Conservation (phyloP, 768 basidiomycete genomes). For the Podaxis sp. region DNA sequence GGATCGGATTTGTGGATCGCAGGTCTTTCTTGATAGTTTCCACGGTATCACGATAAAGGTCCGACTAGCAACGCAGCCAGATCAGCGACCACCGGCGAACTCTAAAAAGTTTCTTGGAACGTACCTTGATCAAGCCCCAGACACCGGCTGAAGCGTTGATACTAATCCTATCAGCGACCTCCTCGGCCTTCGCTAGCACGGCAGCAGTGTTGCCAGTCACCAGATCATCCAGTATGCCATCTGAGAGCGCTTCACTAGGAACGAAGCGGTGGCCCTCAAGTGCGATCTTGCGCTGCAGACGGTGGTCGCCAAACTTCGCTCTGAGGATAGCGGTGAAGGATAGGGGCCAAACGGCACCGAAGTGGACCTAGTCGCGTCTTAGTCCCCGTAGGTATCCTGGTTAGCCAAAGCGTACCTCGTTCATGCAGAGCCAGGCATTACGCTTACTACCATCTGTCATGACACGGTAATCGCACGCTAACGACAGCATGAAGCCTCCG, state of each 20-base stretch:
- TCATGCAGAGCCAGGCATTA: constrained; percentile 90
- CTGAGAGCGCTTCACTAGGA: constrained; percentile 62
- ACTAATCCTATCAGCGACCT: constrained; percentile 55
- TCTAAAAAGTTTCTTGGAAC: background rate
- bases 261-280: constrained; percentile 82
- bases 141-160: constrained; percentile 55
- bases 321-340: constrained; percentile 64
- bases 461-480: constrained; percentile 85
- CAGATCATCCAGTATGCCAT: constrained; percentile 70
- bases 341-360: constrained; percentile 78
- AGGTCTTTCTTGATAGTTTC: constrained; percentile 38
- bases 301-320: constrained; percentile 61
- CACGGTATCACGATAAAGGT: constrained; percentile 56
- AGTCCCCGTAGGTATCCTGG: background rate
- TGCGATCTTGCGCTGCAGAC: constrained; percentile 65
- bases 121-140: constrained; percentile 74
- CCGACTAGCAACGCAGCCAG: constrained; percentile 32
- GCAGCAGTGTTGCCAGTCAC: constrained; percentile 58
- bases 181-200: constrained; percentile 61
- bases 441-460: constrained; percentile 81
- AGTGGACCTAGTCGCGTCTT: constrained; percentile 55
- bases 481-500: constrained; percentile 73
- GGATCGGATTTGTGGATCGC: constrained; percentile 29
- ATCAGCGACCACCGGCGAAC: constrained; percentile 8
- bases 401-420: constrained; percentile 55